Evolutionary conservation across 2,329 filamentous ascomycete genomes (phyloP).

Genomic region (Podosphaera xanthii): DNA sequence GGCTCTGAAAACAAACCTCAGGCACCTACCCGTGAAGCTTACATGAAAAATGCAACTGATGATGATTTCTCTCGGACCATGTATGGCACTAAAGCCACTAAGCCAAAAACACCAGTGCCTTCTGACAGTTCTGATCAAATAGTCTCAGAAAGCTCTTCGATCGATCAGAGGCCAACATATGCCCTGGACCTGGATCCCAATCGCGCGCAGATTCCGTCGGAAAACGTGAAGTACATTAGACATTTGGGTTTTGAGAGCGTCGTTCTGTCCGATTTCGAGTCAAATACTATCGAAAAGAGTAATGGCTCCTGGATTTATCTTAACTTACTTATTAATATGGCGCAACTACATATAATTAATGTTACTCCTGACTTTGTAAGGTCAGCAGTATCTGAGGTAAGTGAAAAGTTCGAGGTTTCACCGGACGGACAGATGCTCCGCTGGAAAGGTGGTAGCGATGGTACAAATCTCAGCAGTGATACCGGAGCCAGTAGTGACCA

Average conservation of each 20-base stretch:
- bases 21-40: slow-evolving; percentile 20
- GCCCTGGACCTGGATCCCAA: slow-evolving; percentile 58
- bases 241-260: slow-evolving; percentile 46
- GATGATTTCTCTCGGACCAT: too few species aligned
- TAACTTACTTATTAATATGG: slow-evolving; percentile 59
- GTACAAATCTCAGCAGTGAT: slow-evolving; percentile 43
- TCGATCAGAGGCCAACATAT: slow-evolving; percentile 55
- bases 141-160: slow-evolving; percentile 15
- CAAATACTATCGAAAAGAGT: slow-evolving; percentile 32
- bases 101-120: not conserved
- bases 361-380: slow-evolving; percentile 61
- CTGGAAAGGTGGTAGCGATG: slow-evolving; percentile 48
- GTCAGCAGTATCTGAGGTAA: slow-evolving; percentile 44
- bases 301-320: slow-evolving; percentile 62
- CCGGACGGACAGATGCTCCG: slow-evolving; percentile 55
- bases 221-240: slow-evolving; percentile 62
- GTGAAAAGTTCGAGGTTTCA: slow-evolving; percentile 55
- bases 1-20: not conserved
- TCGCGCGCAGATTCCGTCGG: slow-evolving; percentile 48
- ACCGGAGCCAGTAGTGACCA: slow-evolving; percentile 26
- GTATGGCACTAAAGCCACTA: too few species aligned
- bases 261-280: slow-evolving; percentile 24
- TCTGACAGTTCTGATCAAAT: slow-evolving; percentile 4
- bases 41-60: slow-evolving; percentile 13
- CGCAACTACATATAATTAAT: slow-evolving; percentile 66